Evolutionary conservation across 257 asterid species (phyloP), one percentile per base, ranked within the genome.

Genomic region (Przewalskia tangutica): DNA sequence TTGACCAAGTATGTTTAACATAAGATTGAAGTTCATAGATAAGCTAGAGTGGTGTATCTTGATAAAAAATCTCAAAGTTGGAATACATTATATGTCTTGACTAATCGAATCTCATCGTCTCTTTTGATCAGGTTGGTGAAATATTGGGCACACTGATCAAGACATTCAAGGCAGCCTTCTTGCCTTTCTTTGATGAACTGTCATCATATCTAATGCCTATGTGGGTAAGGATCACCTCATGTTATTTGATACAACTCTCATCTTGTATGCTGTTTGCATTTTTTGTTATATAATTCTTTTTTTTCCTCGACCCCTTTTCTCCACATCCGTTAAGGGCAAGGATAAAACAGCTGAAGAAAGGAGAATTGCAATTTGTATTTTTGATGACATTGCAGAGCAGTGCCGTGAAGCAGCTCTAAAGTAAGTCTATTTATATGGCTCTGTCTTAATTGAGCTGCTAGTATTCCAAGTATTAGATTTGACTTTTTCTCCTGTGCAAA

Each of bases 381-480:
- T 95, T 86, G 97, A 94, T 88, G 97, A 95, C 86, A 94, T 95
- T 63, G 97, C 97, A 9, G 99, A 95, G 89, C 97, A 94, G 85
- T 95, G 98, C 75, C 94, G 86, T 83, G 99, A 92, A 83, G 87
- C 94, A 62, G 97, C 97, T 77, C 85, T 91, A 53, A 95, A 90
- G 99, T 95, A 84, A 13, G 63, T 42, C 75, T 77, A 23, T 44
- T 34, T 82, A 46, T 40, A 48, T 32, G 13, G 70, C 5, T 86
- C 42, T 63, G 9, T 60, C 63, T 27, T 62, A 38, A 23, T 23
- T 11, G 18, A 42, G 32, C 27, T 80, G 77, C 9, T 16, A 50
- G 48, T 18, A 80, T 9, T 60, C 77, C 83, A 81, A 82, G 68
- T 62, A 62, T 62, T 62, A 63, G 44, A 1, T 62, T 40, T 59